Evolutionary conservation across 2,329 filamentous ascomycete species (phyloP), one percentile per base, ranked within the genome.

Genomic region (Xylariaceae sp.): DNA sequence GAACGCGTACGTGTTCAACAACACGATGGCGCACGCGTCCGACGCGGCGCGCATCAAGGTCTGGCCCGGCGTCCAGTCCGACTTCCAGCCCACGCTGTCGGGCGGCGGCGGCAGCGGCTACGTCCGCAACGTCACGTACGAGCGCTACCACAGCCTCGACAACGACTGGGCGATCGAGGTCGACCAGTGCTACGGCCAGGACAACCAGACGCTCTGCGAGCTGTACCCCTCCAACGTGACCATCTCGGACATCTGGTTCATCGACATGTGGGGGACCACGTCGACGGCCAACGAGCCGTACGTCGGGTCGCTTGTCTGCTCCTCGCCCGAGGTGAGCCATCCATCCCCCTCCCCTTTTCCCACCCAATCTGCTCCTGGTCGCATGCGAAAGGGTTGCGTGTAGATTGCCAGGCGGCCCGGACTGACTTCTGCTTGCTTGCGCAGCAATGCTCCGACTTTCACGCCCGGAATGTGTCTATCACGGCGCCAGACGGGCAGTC

Each of bases 41-140:
- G 75, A 83, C 43, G 79, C 76, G 19, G 80, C 80, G 0, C 74
- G 80, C 38, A 83, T 86, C 60, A 85, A 85, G 57, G 79, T 83
- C 35, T 85, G 80, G 80, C 78, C 80, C 0, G 76, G 76, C 21
- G 49, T 67, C 13, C 45, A 61, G 4, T 67, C 71, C 2, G 67
- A 68, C 0, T 58, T 80, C 4, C 72, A 72, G 13, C 72, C 68
- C 13, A 72, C 78, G 35, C 65, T 81, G 0, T 72, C 77, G 46
- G 80, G 79, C 5, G 78, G 79, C n/a, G 79, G 78, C 13, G 78
- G 53, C 11, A 32, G 42, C 5, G 78, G 80, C 17, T 61, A 63
- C 24, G 79, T 84, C 29, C 66, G 64, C 37, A 84, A 84, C 51
- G 68, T 83, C 39, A 83, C 78, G 1, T 83, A 80, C 51, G 72